Percentiles rank a stretch among this genome's conserved stretches.
Evolutionary conservation across 2,329 filamentous ascomycete genomes (phyloP).

Genomic region (Xenoacremonium recifei): DNA sequence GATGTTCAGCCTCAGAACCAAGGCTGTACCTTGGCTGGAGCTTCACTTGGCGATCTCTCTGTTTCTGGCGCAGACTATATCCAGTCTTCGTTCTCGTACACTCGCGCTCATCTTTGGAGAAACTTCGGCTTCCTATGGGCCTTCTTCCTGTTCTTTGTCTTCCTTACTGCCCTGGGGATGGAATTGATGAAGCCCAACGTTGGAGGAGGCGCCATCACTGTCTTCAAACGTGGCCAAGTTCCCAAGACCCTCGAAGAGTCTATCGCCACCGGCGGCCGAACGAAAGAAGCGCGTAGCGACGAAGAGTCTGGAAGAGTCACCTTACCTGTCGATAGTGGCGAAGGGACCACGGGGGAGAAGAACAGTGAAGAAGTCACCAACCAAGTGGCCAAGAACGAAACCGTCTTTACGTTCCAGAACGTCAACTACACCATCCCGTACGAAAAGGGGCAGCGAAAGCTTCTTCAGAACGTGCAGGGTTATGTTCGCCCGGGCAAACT

Average conservation of each 20-base stretch:
- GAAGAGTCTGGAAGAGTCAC: conserved; percentile 41
- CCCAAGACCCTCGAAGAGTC: conserved; percentile 56
- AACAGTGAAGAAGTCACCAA: conserved; percentile 24
- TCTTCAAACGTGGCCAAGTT: conserved; percentile 63
- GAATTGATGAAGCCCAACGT: conserved; percentile 64
- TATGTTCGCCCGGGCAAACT: conserved; percentile 81
- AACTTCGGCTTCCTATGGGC: conserved; percentile 79
- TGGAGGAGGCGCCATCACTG: conserved; percentile 57
- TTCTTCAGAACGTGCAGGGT: conserved; percentile 77
- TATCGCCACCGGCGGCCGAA: conserved; percentile 49
- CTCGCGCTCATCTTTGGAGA: conserved; percentile 62
- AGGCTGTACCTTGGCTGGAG: conserved; percentile 51
- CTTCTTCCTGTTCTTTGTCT: conserved; percentile 71
- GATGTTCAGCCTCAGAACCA: conserved; percentile 37
- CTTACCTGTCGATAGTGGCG: conserved; percentile 24
- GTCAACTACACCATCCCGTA: conserved; percentile 49
- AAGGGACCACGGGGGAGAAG: conserved; percentile 21
- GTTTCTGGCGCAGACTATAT: conserved; percentile 60
- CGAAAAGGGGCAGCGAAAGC: conserved; percentile 64
- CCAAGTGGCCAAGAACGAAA: conserved; percentile 60
- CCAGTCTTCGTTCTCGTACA: conserved; percentile 52
- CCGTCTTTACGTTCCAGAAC: conserved; percentile 52
- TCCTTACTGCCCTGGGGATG: conserved; percentile 67
- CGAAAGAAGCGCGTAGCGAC: conserved; percentile 42
- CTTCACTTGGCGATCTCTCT: conserved; percentile 42